Evolutionary conservation across 208 protist species (phyloP), one percentile per base, ranked within the genome.

Genomic region (Wallacemonas rigidus): DNA sequence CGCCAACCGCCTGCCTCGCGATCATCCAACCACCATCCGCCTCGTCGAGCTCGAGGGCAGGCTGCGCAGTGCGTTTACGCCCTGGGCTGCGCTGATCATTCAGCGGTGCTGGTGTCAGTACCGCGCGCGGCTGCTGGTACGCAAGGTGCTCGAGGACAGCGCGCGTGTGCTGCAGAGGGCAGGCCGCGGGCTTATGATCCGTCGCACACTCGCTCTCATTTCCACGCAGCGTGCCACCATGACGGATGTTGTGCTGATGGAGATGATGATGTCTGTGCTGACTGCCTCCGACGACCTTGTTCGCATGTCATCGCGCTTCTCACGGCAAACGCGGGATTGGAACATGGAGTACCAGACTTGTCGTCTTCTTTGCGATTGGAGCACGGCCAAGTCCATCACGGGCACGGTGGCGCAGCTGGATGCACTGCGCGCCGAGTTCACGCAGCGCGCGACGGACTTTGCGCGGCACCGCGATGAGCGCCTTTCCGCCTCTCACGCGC

Each of bases 51-150:
- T 85, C 7, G 57, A 79, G 50, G 60, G 69, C 14, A 60, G 72
- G 11, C 67, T 91, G 48, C 72, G 79, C 26, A 47, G 35, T 38
- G 67, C 74, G 11, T 91, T 85, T 56, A 40, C 47, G 39, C 57
- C 50, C 2, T 68, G 78, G n/a, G 86, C 82, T 1, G 77, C 77
- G 35, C 48, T 73, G 45, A 80, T 91, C 4, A 82, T 88, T 58
- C 82, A 87, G 53, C 70, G 64, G 35, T 68, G 67, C 73, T 88
- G 82, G 86, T 74, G 79, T 2, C 77, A 85, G 67, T 79, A 91
- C 74, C 67, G 61, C 41, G 40, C 64, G 17, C 67, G 68, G 36
- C 26, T 73, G 26, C 74, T 78, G 17, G 67, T 87, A 57, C 73
- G 77, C 17, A 76, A 54, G 54, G 80, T 84, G 14, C 81, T 77